phyloP scores from a whole-genome alignment of 768 basidiomycete genomes.

The Hericium alpestre region DNA sequence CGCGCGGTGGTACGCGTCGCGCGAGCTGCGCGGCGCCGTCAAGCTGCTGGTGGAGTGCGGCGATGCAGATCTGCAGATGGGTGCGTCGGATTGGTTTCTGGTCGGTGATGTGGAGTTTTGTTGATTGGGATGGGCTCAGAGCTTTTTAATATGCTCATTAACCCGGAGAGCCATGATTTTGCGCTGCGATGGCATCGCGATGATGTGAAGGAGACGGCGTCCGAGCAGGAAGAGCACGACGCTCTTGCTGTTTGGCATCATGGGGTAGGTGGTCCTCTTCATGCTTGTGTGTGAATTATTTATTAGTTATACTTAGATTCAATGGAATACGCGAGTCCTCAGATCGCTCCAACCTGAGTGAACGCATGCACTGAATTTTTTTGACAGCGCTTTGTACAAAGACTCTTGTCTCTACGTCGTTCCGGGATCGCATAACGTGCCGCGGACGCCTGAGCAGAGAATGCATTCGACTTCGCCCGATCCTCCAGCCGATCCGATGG shows the following conservation, averaged over 20 bases:
- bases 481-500: slow-evolving; percentile 46
- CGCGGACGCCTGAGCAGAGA: slow-evolving; percentile 51
- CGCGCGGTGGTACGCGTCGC: slow-evolving; percentile 57
- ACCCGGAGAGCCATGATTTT: slow-evolving; percentile 53
- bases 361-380: neutral
- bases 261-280: slow-evolving; percentile 38
- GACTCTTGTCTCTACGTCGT: slow-evolving; percentile 66
- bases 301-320: slow-evolving; percentile 33
- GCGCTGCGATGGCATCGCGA: slow-evolving; percentile 76
- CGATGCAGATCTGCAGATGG: slow-evolving; percentile 61
- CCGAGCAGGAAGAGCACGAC: slow-evolving; percentile 44
- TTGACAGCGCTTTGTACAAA: slow-evolving; percentile 49
- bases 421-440: slow-evolving; percentile 51
- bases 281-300: neutral
- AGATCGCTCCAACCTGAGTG: neutral
- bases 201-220: slow-evolving; percentile 52
- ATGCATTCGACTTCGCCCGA: slow-evolving; percentile 37
- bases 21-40: slow-evolving; percentile 32
- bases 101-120: neutral
- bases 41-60: slow-evolving; percentile 42
- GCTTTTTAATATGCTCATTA: slow-evolving; percentile 66
- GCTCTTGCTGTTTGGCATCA: slow-evolving; percentile 52
- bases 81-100: slow-evolving; percentile 27
- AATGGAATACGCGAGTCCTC: slow-evolving; percentile 67
- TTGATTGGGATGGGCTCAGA: slow-evolving; percentile 29